Percentiles rank a stretch among this genome's conserved stretches.
phyloP scores from a whole-genome alignment of 2,329 filamentous ascomycete species.

The Ascochyta clinopodiicola region DNA sequence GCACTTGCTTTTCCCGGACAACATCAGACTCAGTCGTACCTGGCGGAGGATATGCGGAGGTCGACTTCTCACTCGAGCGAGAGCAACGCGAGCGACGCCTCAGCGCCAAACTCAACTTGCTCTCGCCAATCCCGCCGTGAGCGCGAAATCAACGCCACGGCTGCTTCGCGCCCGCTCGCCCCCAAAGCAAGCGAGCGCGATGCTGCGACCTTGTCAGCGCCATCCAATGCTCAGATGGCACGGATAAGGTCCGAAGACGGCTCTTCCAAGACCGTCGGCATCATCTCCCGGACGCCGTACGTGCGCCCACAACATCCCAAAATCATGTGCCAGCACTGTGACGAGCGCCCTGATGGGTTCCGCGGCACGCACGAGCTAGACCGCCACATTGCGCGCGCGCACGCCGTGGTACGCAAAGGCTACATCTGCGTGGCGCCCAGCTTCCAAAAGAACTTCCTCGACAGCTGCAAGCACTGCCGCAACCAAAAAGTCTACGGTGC shows the following conservation, averaged over 20 bases:
- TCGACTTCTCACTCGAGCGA: constrained; percentile 52
- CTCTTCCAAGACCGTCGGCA: constrained; percentile 60
- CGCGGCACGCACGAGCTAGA: constrained; percentile 80
- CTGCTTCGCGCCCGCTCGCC: constrained; percentile 57
- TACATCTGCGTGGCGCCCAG: constrained; percentile 69
- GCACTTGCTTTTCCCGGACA: constrained; percentile 41
- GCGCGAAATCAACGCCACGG: constrained; percentile 57
- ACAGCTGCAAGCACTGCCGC: constrained; percentile 83
- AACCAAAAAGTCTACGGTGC: constrained; percentile 81
- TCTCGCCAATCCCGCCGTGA: constrained; percentile 57
- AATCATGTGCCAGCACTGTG: constrained; percentile 73
- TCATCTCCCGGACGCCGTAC: constrained; percentile 61
- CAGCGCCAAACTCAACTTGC: constrained; percentile 52
- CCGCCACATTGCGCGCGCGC: constrained; percentile 66
- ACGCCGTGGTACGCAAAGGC: constrained; percentile 65
- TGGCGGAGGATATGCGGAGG: constrained; percentile 58
- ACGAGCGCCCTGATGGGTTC: constrained; percentile 77
- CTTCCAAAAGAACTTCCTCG: constrained; percentile 68
- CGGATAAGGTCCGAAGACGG: constrained; percentile 60
- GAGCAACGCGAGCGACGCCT: constrained; percentile 52
- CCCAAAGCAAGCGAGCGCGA: constrained; percentile 47
- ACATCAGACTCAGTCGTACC: constrained; percentile 35
- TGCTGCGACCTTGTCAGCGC: constrained; percentile 36
- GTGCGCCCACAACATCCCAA: constrained; percentile 73
- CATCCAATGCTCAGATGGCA: constrained; percentile 56